A percentile compares a stretch with the other conserved stretches of the same genome.
Evolutionary conservation across 2,329 filamentous ascomycete genomes (phyloP).

Genomic region (Hymenoscyphus salicellus): DNA sequence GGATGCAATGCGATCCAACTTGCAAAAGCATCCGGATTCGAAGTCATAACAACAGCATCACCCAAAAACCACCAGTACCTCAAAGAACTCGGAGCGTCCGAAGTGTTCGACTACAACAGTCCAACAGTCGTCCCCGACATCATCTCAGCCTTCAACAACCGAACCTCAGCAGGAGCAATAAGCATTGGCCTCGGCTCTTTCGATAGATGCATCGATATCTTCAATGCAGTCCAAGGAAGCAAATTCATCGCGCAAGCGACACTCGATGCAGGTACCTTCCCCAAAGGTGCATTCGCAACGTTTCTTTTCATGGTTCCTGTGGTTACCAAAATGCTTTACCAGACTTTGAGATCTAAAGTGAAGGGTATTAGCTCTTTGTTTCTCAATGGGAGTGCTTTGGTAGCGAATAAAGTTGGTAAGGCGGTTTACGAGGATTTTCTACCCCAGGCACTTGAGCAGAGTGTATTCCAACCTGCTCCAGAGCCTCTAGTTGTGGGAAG

Average conservation of each 20-base stretch:
- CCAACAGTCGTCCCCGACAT: neutral
- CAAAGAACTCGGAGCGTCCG: conserved; percentile 17
- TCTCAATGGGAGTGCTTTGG: conserved; percentile 9
- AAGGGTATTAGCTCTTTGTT: conserved; percentile 11
- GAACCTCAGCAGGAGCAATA: neutral
- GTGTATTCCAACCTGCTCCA: conserved; percentile 39
- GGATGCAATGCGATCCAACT: conserved; percentile 48
- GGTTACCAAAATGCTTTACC: neutral
- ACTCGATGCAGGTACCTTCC: neutral
- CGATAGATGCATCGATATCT: neutral
- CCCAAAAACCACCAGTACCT: conserved; percentile 25
- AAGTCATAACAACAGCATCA: conserved; percentile 45
- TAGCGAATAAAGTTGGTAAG: conserved; percentile 18
- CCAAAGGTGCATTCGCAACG: neutral
- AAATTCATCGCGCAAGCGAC: neutral
- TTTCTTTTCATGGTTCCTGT: neutral
- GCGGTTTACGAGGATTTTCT: conserved; percentile 41
- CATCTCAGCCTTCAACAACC: neutral
- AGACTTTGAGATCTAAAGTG: conserved; percentile 1
- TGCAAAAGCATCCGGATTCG: conserved; percentile 42
- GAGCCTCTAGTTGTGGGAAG: conserved; percentile 40
- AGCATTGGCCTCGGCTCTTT: neutral
- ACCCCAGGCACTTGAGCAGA: conserved; percentile 37
- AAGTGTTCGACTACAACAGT: conserved; percentile 29
- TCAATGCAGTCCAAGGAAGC: neutral